These are phyloP conservation scores for Corylus heterophylla DNA, from an alignment of 306 rosid species.

Conservation along the genomic window DNA sequence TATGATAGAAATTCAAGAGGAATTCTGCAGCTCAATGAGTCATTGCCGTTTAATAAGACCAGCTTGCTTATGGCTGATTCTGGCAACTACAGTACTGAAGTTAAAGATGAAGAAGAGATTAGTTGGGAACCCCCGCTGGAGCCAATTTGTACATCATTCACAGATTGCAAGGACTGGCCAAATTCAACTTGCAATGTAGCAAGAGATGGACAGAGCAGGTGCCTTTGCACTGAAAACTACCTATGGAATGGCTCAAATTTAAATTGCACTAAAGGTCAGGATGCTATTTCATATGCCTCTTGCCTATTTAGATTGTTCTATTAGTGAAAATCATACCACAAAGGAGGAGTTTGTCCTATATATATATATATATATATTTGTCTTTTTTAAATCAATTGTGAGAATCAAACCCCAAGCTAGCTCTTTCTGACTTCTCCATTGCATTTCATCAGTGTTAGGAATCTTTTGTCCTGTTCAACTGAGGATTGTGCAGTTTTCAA, in stretches of 20 bases:
- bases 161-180: conserved; percentile 35
- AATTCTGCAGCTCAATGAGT: background rate
- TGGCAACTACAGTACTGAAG: too few relatives aligned
- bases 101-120: conserved; percentile 5
- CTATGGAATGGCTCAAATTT: conserved; percentile 19
- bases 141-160: conserved; percentile 28
- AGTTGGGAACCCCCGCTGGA: conserved; percentile 32
- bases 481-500: too few relatives aligned
- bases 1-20: background rate
- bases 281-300: background rate
- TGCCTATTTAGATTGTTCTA: background rate
- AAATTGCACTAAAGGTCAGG: conserved; percentile 25
- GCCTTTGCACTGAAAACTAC: conserved; percentile 34
- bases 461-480: too few relatives aligned
- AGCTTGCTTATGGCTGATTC: background rate
- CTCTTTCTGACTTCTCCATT: too few relatives aligned
- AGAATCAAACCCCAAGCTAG: too few relatives aligned
- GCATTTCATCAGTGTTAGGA: too few relatives aligned
- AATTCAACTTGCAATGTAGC: conserved; percentile 38
- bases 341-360: background rate
- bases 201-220: conserved; percentile 21
- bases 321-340: background rate
- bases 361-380: background rate
- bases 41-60: background rate
- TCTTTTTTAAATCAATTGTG: too few relatives aligned